These are phyloP conservation scores for Volvox carteri DNA, from an alignment of 163 green algal genomes.

Conservation along the genomic window DNA sequence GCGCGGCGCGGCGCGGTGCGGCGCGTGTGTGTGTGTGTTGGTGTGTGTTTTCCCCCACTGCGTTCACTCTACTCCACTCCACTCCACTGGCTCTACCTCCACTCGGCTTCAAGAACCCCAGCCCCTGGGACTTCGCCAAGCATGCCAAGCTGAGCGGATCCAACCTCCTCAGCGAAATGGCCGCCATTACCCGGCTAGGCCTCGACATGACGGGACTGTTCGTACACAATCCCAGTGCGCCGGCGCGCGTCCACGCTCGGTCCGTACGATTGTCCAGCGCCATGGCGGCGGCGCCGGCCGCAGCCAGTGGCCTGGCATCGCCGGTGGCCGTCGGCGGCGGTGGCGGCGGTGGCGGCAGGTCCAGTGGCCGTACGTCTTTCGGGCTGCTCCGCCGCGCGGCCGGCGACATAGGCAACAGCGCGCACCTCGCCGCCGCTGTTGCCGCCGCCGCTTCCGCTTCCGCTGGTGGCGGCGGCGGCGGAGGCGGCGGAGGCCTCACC, in stretches of 20 bases:
- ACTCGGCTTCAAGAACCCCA: no score
- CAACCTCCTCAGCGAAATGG: conserved; percentile 82
- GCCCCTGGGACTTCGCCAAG: conserved; percentile 86
- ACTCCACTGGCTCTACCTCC: no score
- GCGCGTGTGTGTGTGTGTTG: no score
- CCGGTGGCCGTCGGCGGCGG: background rate
- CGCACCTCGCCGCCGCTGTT: conserved; percentile 22
- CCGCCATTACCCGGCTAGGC: conserved; percentile 74
- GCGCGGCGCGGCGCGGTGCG: no score
- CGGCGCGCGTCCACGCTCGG: background rate
- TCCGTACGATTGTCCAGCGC: no score
- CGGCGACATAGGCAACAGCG: background rate
- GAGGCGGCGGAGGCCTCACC: no score
- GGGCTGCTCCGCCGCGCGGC: background rate
- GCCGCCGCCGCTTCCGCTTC: conserved; percentile 13
- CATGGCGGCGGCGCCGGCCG: background rate
- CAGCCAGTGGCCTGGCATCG: background rate
- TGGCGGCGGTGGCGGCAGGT: background rate
- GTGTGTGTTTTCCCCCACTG: no score
- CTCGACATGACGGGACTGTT: conserved; percentile 64
- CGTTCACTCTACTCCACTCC: no score
- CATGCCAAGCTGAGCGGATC: conserved; percentile 75
- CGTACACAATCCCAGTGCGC: conserved; percentile 53
- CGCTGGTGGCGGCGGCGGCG: background rate
- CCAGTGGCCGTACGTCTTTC: background rate